phyloP scores from a whole-genome alignment of 371 early-diverging fungal genomes.

The Rhizopus arrhizus region DNA sequence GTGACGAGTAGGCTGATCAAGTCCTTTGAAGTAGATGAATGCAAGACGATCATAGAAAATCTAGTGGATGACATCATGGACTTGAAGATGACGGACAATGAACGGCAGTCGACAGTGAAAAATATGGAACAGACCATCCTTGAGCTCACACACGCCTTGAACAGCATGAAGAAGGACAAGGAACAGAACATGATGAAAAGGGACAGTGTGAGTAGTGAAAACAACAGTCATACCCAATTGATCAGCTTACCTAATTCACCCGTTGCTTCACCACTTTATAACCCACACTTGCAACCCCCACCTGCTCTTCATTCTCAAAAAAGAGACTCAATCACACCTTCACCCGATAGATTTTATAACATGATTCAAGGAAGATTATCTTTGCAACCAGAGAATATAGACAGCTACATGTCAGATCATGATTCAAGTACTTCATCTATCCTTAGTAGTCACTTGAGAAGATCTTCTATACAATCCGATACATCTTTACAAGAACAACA shows the following conservation, averaged over 20 bases:
- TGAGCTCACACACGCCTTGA: slow-evolving; percentile 64
- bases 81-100: slow-evolving; percentile 62
- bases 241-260: slow-evolving; percentile 26
- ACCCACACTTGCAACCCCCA: not conserved
- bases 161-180: not conserved
- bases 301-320: not conserved
- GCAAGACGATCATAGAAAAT: slow-evolving; percentile 68
- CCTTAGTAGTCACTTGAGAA: slow-evolving; percentile 41
- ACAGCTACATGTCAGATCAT: slow-evolving; percentile 38
- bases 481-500: no score
- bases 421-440: slow-evolving; percentile 49
- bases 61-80: slow-evolving; percentile 80
- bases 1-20: slow-evolving; percentile 65
- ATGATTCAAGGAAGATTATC: slow-evolving; percentile 48
- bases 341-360: slow-evolving; percentile 48
- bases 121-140: slow-evolving; percentile 71
- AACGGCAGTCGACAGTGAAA: slow-evolving; percentile 57
- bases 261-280: slow-evolving; percentile 16
- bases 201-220: no score
- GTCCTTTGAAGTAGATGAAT: slow-evolving; percentile 67
- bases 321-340: slow-evolving; percentile 30
- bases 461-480: slow-evolving; percentile 27
- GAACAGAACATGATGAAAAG: no score
- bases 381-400: slow-evolving; percentile 30
- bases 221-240: not conserved